Evolutionary conservation across 352 stramenopile genomes (phyloP).

Genomic region (Pythium aphanidermatum): DNA sequence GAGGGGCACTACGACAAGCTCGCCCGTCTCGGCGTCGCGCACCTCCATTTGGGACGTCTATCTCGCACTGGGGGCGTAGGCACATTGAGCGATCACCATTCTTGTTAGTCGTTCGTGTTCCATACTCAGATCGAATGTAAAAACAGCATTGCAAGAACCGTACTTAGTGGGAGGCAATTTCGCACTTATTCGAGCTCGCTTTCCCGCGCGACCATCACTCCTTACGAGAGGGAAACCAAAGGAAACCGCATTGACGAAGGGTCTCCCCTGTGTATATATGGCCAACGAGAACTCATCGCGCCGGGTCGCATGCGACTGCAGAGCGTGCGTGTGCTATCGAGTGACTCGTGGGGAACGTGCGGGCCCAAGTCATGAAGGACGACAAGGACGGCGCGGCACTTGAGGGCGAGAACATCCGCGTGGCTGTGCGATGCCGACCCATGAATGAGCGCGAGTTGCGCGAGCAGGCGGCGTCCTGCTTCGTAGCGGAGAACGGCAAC

Average conservation of each 20-base stretch:
- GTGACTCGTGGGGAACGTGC: background rate
- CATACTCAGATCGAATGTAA: constrained; percentile 8
- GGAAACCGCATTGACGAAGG: too few species aligned
- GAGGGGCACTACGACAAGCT: constrained; percentile 31
- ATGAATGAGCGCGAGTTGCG: constrained; percentile 86
- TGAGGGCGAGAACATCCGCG: constrained; percentile 87
- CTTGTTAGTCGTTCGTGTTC: background rate
- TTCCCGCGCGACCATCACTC: constrained; percentile 3
- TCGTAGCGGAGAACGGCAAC: constrained; percentile 60
- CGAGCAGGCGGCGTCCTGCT: constrained; percentile 69
- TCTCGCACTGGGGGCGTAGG: background rate
- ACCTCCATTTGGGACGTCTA: constrained; percentile 23
- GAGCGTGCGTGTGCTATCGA: background rate
- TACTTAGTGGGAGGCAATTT: constrained; percentile 18
- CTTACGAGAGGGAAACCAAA: background rate
- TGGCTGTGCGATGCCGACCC: constrained; percentile 89
- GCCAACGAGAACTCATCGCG: too few species aligned
- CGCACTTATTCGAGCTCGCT: too few species aligned
- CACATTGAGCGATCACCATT: too few species aligned
- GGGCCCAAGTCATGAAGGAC: constrained; percentile 39
- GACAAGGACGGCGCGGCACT: constrained; percentile 50
- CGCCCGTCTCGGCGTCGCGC: constrained; percentile 56
- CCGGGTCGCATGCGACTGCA: too few species aligned
- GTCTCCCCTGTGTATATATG: too few species aligned
- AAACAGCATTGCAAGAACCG: constrained; percentile 2